Percentiles rank a stretch among this genome's conserved stretches.
phyloP scores from a whole-genome alignment of 768 basidiomycete genomes.

The Lactifluus subvellereus region DNA sequence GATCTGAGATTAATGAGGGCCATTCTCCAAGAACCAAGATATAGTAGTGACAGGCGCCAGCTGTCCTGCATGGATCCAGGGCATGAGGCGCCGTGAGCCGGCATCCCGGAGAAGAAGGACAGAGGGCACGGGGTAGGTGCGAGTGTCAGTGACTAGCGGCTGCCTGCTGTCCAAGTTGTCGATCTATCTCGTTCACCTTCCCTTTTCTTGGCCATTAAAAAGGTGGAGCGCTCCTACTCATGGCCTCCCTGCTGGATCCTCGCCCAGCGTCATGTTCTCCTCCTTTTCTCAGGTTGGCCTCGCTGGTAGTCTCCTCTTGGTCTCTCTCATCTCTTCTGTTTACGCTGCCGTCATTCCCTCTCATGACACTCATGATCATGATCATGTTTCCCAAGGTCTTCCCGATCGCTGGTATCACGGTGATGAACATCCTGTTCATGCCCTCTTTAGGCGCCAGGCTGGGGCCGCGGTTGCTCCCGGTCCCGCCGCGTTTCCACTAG shows the following conservation, averaged over 20 bases:
- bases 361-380: background rate
- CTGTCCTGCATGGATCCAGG: too few relatives aligned
- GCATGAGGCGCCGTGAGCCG: too few relatives aligned
- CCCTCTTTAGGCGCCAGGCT: constrained; percentile 27
- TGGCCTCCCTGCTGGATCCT: background rate
- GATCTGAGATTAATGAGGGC: too few relatives aligned
- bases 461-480: background rate
- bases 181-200: background rate
- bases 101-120: too few relatives aligned
- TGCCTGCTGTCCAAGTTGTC: background rate
- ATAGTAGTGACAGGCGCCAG: too few relatives aligned
- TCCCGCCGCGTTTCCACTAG: constrained; percentile 8
- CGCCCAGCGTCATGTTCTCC: background rate
- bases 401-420: constrained; percentile 29
- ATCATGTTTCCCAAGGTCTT: constrained; percentile 15
- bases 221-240: background rate
- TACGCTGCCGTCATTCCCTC: constrained; percentile 14
- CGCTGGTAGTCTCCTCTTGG: background rate
- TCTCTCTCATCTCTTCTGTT: constrained; percentile 5
- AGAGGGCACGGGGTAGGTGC: too few relatives aligned
- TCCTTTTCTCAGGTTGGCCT: background rate
- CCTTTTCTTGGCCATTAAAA: background rate
- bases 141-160: too few relatives aligned
- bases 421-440: constrained; percentile 25
- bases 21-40: too few relatives aligned